These are phyloP conservation scores for Lactarius tabidus DNA, from an alignment of 768 basidiomycete genomes.

Conservation along the genomic window DNA sequence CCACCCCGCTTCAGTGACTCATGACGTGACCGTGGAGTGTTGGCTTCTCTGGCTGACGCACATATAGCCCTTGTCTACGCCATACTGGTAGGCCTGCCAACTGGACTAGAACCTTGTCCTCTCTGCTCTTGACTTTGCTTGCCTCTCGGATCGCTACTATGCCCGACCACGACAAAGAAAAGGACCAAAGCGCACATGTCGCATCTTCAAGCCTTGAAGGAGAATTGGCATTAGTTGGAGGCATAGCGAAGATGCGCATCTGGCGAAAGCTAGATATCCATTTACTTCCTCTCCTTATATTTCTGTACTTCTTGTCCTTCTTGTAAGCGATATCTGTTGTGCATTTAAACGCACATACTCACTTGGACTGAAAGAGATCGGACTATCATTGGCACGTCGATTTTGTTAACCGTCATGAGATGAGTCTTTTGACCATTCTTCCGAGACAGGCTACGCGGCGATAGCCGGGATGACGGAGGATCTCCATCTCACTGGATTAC, in stretches of 20 bases:
- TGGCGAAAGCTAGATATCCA: conserved; percentile 21
- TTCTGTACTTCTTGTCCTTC: conserved; percentile 26
- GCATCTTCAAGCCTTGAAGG: neutral
- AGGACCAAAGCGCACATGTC: neutral
- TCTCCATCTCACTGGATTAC: conserved; percentile 34
- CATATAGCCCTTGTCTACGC: neutral
- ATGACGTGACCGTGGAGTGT: neutral
- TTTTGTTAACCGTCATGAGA: neutral
- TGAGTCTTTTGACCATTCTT: neutral
- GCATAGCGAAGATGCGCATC: conserved; percentile 1
- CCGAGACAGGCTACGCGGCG: conserved; percentile 23
- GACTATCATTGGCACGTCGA: conserved; percentile 21
- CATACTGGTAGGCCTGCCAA: too few relatives aligned
- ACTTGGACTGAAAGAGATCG: conserved; percentile 20
- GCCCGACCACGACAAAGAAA: neutral
- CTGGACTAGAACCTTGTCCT: too few relatives aligned
- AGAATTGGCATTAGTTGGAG: neutral
- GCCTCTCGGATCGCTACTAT: neutral
- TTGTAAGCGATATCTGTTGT: conserved; percentile 14
- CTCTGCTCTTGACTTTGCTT: too few relatives aligned
- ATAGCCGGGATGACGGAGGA: conserved; percentile 45
- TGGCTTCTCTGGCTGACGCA: neutral
- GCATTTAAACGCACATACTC: neutral
- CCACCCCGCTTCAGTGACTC: neutral
- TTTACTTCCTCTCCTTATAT: conserved; percentile 19